phyloP scores from a whole-genome alignment of 192 early-diverging fungal genomes.

The Umbelopsis vinacea region DNA sequence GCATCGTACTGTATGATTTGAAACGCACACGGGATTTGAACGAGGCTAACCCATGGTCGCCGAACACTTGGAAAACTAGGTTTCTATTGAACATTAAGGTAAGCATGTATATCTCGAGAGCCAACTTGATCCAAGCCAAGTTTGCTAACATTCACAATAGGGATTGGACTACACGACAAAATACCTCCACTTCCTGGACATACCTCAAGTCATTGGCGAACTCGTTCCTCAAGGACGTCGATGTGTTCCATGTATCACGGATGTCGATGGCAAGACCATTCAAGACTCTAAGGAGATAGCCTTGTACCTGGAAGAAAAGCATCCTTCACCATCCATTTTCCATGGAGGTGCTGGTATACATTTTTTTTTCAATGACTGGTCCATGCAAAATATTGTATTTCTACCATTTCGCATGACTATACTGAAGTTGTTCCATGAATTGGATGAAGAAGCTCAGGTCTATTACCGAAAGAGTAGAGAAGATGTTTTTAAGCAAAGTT shows the following conservation, averaged over 20 bases:
- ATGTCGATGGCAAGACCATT: constrained; percentile 37
- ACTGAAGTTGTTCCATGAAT: not conserved
- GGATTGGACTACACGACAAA: constrained; percentile 21
- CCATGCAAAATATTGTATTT: constrained; percentile 30
- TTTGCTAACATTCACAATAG: not conserved
- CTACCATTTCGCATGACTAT: not conserved
- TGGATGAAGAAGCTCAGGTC: constrained; percentile 28
- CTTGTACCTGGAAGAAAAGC: constrained; percentile 58
- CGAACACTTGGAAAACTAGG: constrained; percentile 32
- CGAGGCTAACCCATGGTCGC: constrained; percentile 22
- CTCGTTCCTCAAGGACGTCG: not conserved
- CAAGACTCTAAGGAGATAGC: constrained; percentile 60
- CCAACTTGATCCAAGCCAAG: not conserved
- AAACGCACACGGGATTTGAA: not conserved
- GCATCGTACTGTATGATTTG: not conserved
- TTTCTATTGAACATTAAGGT: constrained; percentile 37
- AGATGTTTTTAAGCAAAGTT: constrained; percentile 31
- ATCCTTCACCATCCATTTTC: constrained; percentile 53
- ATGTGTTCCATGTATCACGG: constrained; percentile 44
- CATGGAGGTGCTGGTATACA: constrained; percentile 36
- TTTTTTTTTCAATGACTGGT: constrained; percentile 48
- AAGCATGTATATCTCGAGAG: not conserved
- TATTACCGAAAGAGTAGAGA: constrained; percentile 49
- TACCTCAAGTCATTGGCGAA: not conserved
- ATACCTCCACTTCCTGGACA: constrained; percentile 26